A percentile compares a stretch with the other conserved stretches of the same genome.
These are phyloP conservation scores for Serendipita sp. DNA, from an alignment of 768 basidiomycete genomes.

Conservation along the genomic window DNA sequence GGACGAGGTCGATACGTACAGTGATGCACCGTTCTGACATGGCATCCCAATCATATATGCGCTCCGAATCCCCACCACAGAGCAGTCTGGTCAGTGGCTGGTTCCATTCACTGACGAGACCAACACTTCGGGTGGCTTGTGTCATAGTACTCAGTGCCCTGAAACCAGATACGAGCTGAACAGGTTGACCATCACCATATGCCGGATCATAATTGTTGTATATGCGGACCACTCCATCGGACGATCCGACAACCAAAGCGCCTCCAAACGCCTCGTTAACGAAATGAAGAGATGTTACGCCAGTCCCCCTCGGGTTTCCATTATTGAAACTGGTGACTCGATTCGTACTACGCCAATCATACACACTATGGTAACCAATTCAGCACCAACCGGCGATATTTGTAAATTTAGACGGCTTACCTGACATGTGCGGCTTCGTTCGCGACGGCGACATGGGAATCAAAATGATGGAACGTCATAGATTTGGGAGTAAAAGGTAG, in stretches of 20 bases:
- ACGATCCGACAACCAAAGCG: slow-evolving; percentile 75
- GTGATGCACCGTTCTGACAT: slow-evolving; percentile 64
- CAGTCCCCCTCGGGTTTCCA: slow-evolving; percentile 65
- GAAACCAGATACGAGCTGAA: slow-evolving; percentile 91
- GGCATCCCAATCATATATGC: slow-evolving; percentile 90
- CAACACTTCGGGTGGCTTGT: slow-evolving; percentile 51
- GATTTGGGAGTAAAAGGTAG: slow-evolving; percentile 44
- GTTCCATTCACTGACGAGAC: slow-evolving; percentile 86
- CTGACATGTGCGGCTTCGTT: slow-evolving; percentile 74
- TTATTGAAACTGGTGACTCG: slow-evolving; percentile 71
- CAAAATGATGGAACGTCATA: slow-evolving; percentile 83
- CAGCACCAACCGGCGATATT: slow-evolving; percentile 2
- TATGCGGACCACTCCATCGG: slow-evolving; percentile 81
- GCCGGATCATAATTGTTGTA: slow-evolving; percentile 82
- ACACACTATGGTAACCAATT: slow-evolving; percentile 42
- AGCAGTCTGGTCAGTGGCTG: slow-evolving; percentile 71
- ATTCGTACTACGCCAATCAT: slow-evolving; percentile 81
- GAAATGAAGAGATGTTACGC: slow-evolving; percentile 75
- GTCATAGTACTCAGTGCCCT: slow-evolving; percentile 69
- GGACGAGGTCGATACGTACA: slow-evolving; percentile 27
- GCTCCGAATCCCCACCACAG: slow-evolving; percentile 81
- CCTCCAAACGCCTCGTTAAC: slow-evolving; percentile 94
- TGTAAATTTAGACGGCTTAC: slow-evolving; percentile 28
- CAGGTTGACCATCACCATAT: slow-evolving; percentile 35
- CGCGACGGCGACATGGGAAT: slow-evolving; percentile 71